A percentile compares a stretch with the other conserved stretches of the same genome.
Evolutionary conservation across 1,284 basidiomycete species (phyloP).

Genomic region (Butyriboletus appendiculatus): DNA sequence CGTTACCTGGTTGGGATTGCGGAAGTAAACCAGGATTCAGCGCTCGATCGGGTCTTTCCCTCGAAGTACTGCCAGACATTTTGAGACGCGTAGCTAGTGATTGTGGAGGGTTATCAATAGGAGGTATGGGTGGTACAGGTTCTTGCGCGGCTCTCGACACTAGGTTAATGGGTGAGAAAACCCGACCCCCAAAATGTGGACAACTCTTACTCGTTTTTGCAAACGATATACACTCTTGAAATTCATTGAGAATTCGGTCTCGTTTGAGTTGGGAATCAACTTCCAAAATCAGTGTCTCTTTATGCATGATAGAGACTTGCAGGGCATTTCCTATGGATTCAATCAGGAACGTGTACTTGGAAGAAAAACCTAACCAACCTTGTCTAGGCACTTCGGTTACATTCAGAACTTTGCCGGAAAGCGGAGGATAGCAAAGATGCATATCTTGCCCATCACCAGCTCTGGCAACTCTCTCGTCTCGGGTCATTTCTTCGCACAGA

Average conservation of each 20-base stretch:
- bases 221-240: constrained; percentile 85
- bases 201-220: constrained; percentile 63
- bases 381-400: constrained; percentile 63
- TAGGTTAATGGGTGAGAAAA: constrained; percentile 27
- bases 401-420: constrained; percentile 91
- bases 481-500: constrained; percentile 80
- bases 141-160: constrained; percentile 61
- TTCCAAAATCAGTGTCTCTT: constrained; percentile 80
- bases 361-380: constrained; percentile 41
- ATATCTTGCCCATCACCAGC: constrained; percentile 74
- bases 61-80: background rate
- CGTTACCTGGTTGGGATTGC: constrained; percentile 1
- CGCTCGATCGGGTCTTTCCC: constrained; percentile 28
- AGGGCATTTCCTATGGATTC: constrained; percentile 61
- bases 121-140: constrained; percentile 61
- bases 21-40: constrained; percentile 17
- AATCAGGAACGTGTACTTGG: constrained; percentile 13
- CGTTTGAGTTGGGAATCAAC: constrained; percentile 63
- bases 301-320: constrained; percentile 84
- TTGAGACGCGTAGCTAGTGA: background rate
- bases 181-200: background rate
- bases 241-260: constrained; percentile 70
- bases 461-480: constrained; percentile 54
- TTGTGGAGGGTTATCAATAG: constrained; percentile 28
- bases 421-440: constrained; percentile 93